Evolutionary conservation across 2,329 filamentous ascomycete species (phyloP), one percentile per base, ranked within the genome.

Genomic region (Fusarium sulawesiense): DNA sequence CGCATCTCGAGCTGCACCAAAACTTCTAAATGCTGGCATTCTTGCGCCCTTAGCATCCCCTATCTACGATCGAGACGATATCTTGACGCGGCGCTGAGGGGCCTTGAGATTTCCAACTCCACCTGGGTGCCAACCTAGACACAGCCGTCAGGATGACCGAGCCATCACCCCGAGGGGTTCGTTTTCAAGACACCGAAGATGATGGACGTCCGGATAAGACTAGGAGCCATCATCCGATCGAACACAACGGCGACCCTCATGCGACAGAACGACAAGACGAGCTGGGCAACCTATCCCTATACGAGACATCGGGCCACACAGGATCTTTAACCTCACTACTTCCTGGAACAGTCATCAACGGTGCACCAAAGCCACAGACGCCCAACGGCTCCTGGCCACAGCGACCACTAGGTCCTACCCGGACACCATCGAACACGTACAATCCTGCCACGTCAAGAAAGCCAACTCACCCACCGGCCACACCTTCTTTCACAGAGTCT

Each of bases 401-500:
- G 74, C 87, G 92, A 70, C 92, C 92, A 18, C 86, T 87, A 8
- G 90, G 85, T 25, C 92, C 92, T 20, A 86, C 87, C 56, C 86
- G 92, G 75, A 94, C 92, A 7, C 92, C 92, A 2, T 95, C 92
- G 30, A 93, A 86, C 78, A 94, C 93, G 32, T 96, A 96, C 78
- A 92, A 92, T 68, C 90, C 90, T 71, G 89, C 91, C 47, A 86
- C 86, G 6, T 86, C 87, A 61, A 83, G 88, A 49, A 84, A 86
- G 57, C 80, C 80, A 23, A 61, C 47, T 13, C 70, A 77, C 16
- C 84, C 86, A 3, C 80, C 80, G 67, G 76, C 80, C 44, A 75
- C 81, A n/a, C 76, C 83, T 51, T 79, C 83, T 37, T 83, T 82
- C 64, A 78, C 81, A 64, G 81, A 81, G 46, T 79, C 82, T 56